These are phyloP conservation scores for Cladosporium sp. DNA, from an alignment of 2,329 filamentous ascomycete species.

Conservation along the genomic window DNA sequence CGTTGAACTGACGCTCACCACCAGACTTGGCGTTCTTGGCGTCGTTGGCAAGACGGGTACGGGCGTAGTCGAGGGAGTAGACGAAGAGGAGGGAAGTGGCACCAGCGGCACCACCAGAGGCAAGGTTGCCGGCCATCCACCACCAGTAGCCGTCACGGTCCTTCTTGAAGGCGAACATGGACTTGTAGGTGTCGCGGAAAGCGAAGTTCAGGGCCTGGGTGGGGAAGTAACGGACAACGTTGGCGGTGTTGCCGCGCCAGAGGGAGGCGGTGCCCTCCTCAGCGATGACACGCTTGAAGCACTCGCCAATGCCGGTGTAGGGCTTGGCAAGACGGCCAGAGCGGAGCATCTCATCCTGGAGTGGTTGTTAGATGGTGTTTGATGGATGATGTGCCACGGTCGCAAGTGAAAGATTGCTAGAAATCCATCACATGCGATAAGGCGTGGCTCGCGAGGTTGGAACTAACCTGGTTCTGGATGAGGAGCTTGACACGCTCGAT, in stretches of 20 bases:
- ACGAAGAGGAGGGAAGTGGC: conserved; percentile 99
- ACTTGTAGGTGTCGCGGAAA: conserved; percentile 99
- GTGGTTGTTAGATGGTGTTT: conserved; percentile 4
- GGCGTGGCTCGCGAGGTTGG: background rate
- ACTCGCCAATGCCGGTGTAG: conserved; percentile 90
- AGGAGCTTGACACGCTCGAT: conserved; percentile 99
- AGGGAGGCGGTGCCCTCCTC: conserved; percentile 92
- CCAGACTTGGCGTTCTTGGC: conserved; percentile 96
- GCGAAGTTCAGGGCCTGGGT: conserved; percentile 99
- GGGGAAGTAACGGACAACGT: conserved; percentile 99
- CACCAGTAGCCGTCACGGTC: conserved; percentile 95
- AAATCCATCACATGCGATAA: conserved; percentile 3
- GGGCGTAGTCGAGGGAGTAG: conserved; percentile 99
- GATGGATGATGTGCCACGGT: background rate
- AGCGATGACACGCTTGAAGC: conserved; percentile 87
- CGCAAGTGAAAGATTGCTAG: conserved; percentile 1
- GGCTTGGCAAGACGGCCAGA: conserved; percentile 95
- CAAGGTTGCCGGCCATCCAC: conserved; percentile 99
- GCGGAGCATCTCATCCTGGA: conserved; percentile 99
- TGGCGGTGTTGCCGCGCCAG: conserved; percentile 99
- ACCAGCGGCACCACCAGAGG: conserved; percentile 99
- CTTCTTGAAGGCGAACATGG: conserved; percentile 99
- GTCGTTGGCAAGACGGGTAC: conserved; percentile 99
- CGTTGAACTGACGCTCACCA: conserved; percentile 99
- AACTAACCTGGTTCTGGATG: conserved; percentile 98